Evolutionary conservation across 1,284 basidiomycete genomes (phyloP).

Genomic region (Stereum hirsutum): DNA sequence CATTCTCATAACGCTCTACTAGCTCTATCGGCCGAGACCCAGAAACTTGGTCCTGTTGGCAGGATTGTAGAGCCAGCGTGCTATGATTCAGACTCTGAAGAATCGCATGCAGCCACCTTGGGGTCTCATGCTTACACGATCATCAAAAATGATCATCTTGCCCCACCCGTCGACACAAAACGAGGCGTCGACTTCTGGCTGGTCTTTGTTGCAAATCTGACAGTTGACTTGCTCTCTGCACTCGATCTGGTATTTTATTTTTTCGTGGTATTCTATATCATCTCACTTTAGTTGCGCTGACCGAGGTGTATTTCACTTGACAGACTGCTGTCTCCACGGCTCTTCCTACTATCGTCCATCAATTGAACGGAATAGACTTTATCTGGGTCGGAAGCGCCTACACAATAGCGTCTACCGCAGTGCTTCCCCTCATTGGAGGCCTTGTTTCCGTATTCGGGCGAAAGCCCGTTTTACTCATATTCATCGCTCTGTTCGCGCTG

Average conservation of each 20-base stretch:
- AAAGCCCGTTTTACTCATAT: conserved; percentile 23
- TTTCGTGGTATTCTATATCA: no score
- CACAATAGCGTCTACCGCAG: conserved; percentile 19
- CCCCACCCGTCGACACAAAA: not conserved
- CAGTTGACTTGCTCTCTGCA: conserved; percentile 10
- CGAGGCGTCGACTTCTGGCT: conserved; percentile 8
- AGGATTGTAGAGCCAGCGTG: no score
- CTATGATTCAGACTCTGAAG: no score
- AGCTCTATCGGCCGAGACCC: no score
- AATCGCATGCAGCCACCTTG: no score
- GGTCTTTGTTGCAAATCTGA: conserved; percentile 9
- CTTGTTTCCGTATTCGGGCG: conserved; percentile 21
- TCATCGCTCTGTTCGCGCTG: conserved; percentile 25
- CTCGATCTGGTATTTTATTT: conserved; percentile 10
- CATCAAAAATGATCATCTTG: no score
- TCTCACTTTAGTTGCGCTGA: not conserved
- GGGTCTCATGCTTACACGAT: no score
- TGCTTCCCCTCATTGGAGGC: conserved; percentile 20
- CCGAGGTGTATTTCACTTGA: not conserved
- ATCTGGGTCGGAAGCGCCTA: conserved; percentile 24
- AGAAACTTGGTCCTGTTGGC: no score
- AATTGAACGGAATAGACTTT: conserved; percentile 21
- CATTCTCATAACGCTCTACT: no score
- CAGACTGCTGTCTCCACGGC: conserved; percentile 25
- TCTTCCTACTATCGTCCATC: conserved; percentile 22